phyloP scores from a whole-genome alignment of 352 stramenopile species.

The Globisporangium paroecandrum region DNA sequence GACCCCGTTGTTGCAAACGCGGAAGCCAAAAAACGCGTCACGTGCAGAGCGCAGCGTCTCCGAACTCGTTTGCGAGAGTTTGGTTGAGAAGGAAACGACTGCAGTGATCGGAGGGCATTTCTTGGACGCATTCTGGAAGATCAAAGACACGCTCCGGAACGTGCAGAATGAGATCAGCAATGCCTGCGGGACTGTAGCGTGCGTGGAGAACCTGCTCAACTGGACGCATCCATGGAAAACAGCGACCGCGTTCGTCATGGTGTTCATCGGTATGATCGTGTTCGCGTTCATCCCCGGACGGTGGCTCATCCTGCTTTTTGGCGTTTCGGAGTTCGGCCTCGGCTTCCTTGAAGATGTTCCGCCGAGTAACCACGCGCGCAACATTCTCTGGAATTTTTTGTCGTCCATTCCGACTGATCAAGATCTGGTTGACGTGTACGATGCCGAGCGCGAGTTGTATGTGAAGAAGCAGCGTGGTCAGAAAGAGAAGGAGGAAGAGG shows the following conservation, averaged over 20 bases:
- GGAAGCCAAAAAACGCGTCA: slow-evolving; percentile 20
- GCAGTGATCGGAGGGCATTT: slow-evolving; percentile 65
- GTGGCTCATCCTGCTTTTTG: slow-evolving; percentile 74
- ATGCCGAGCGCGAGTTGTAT: slow-evolving; percentile 59
- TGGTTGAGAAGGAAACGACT: slow-evolving; percentile 69
- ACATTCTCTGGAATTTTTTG: slow-evolving; percentile 80
- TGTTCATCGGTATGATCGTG: slow-evolving; percentile 47
- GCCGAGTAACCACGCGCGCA: slow-evolving; percentile 72
- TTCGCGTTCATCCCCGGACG: slow-evolving; percentile 66
- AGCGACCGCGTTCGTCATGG: slow-evolving; percentile 46
- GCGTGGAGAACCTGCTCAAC: slow-evolving; percentile 82
- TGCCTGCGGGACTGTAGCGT: slow-evolving; percentile 64
- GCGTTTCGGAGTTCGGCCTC: slow-evolving; percentile 72
- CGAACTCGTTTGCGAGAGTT: slow-evolving; percentile 61
- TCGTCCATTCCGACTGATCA: slow-evolving; percentile 78
- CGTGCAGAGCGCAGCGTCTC: slow-evolving; percentile 62
- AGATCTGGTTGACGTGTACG: slow-evolving; percentile 77
- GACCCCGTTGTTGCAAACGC: slow-evolving; percentile 4
- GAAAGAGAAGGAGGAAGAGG: slow-evolving; percentile 48
- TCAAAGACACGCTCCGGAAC: slow-evolving; percentile 77
- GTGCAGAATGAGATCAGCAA: slow-evolving; percentile 74
- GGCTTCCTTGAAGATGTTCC: slow-evolving; percentile 75
- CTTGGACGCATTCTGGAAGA: slow-evolving; percentile 79
- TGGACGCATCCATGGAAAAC: slow-evolving; percentile 89
- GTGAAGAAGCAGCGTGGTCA: slow-evolving; percentile 40